phyloP scores from a whole-genome alignment of 2,329 filamentous ascomycete genomes.

The Diaporthe vexans region DNA sequence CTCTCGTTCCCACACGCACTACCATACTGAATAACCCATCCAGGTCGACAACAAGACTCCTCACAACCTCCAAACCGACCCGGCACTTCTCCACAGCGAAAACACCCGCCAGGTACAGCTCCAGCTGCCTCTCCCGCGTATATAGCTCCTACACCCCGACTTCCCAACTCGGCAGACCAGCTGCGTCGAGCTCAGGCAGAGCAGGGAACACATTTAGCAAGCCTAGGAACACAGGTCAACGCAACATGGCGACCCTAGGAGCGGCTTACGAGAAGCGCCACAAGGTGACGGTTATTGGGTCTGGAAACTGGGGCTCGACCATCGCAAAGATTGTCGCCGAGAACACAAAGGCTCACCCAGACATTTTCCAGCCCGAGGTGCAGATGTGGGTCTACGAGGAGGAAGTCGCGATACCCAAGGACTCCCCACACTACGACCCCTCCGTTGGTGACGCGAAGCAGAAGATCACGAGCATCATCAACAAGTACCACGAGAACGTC shows the following conservation, averaged over 20 bases:
- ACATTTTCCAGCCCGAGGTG: conserved; percentile 88
- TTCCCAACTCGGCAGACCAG: neutral
- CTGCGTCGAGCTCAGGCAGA: neutral
- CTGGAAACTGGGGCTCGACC: conserved; percentile 98
- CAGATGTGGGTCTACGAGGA: conserved; percentile 99
- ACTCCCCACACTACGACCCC: conserved; percentile 80
- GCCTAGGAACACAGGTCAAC: neutral
- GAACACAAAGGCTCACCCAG: conserved; percentile 82
- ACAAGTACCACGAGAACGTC: conserved; percentile 93
- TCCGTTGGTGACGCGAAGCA: conserved; percentile 76
- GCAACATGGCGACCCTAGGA: conserved; percentile 54
- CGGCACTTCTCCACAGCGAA: neutral
- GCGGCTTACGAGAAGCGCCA: conserved; percentile 77
- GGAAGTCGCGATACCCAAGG: conserved; percentile 79
- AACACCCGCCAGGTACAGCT: neutral
- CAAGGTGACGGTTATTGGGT: conserved; percentile 94
- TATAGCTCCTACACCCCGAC: neutral
- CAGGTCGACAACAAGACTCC: neutral
- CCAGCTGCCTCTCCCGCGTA: neutral
- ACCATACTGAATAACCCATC: neutral
- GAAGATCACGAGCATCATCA: conserved; percentile 93
- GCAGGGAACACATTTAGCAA: neutral
- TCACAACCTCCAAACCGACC: neutral
- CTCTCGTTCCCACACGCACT: conserved; percentile 7
- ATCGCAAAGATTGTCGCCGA: conserved; percentile 98